A percentile compares a stretch with the other conserved stretches of the same genome.
Conservation (phyloP, 164 flowering plant genomes). For the Amborella trichopoda region DNA sequence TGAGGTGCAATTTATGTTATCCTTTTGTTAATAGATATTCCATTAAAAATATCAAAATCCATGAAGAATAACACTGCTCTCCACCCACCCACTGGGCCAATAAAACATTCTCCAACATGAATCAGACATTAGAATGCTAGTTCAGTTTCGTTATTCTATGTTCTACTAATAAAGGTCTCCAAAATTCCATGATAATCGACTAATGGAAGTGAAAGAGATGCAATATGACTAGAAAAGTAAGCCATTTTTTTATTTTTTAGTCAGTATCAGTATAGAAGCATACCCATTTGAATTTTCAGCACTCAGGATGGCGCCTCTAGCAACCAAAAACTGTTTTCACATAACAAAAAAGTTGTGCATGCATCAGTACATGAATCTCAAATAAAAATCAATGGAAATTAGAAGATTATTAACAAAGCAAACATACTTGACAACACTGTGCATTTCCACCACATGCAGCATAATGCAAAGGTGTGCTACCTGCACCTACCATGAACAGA, state of each 20-base stretch:
- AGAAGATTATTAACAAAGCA: background rate
- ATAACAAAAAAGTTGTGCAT: too few species aligned
- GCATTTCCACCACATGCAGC: conserved; percentile 95
- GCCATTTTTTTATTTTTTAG: background rate
- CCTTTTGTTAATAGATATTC: too few species aligned
- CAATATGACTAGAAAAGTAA: background rate
- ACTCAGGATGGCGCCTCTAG: conserved; percentile 61
- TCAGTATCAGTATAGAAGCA: conserved; percentile 7
- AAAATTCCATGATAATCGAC: too few species aligned
- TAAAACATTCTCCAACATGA: too few species aligned
- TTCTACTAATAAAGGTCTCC: too few species aligned
- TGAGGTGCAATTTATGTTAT: too few species aligned
- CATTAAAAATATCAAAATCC: too few species aligned
- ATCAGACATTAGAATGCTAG: too few species aligned
- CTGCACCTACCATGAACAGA: conserved; percentile 54
- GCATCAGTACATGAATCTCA: conserved; percentile 1
- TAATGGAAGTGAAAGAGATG: too few species aligned
- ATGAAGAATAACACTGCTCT: too few species aligned
- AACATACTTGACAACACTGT: conserved; percentile 84
- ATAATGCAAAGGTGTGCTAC: conserved; percentile 93
- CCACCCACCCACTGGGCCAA: too few species aligned
- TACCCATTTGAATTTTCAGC: conserved; percentile 85
- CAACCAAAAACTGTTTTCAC: conserved; percentile 49
- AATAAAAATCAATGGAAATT: background rate
- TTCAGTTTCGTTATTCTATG: too few species aligned